Base-by-base conservation (phyloP, 305 asterid genomes). In the Andrographis paniculata region DNA sequence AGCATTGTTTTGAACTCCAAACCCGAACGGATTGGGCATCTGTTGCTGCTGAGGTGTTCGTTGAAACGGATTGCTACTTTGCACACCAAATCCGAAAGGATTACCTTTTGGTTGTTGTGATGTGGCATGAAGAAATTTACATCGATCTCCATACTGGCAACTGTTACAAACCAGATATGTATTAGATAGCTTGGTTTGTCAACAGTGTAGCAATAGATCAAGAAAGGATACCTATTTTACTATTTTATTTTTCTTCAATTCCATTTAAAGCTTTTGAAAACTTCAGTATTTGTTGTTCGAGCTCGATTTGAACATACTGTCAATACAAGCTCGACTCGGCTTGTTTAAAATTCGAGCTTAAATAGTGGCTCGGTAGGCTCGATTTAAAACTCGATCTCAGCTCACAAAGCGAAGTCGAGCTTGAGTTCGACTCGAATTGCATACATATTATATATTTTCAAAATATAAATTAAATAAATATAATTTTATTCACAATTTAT, bases 81-180 rank as follows among this genome's bases (percentile, higher is more conserved):
- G 95, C 27, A 23, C 15, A n/a, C 85, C 92, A 49, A 77, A 75
- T 45, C 87, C 91, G 57, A 66, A 79, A 11, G 85, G 71, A 55
- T 68, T 83, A 41, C 65, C 44, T 36, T 68, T 81, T 30, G 80
- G 54, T 47, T 71, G 81, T 55, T 77, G 87, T 14, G 69, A 65
- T 28, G 74, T 52, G 49, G 68, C 73, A 65, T 91, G 99, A 50
- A 78, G 63, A 78, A 67, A 83, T 63, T 69, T 77, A 70, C 96
- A 91, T 21, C 67, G 75, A 2, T 72, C 84, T 13, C 99, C 96
- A 77, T 58, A 82, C 45, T 36, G 77, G 56, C 96, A 86, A 65
- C 98, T 89, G 76, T 47, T 63, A 55, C 55, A 72, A 63, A 69
- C 43, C 11, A 52, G 39, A 22, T 36, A 68, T 48, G 40, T 17